Base-by-base conservation (phyloP, 257 asterid species). In the Plantago major region DNA sequence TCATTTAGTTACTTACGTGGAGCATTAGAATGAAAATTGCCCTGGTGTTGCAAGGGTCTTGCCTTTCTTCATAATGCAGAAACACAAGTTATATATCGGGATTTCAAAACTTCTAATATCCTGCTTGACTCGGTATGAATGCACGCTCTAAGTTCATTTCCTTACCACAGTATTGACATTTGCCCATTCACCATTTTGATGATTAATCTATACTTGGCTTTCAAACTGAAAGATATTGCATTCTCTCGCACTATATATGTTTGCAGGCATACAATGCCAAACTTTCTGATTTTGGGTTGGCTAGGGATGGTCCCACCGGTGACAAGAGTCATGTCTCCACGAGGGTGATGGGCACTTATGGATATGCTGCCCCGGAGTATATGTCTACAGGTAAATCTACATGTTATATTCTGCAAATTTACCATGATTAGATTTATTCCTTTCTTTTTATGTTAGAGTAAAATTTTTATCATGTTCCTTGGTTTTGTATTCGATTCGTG, bases 41-140 rank as follows among this genome's bases (percentile, higher is more conserved):
- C 49, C 87, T 80, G 13, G 83, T 60, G 94, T 90, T 63, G 94
- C 94, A 43, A 70, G 77, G 95, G 90, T 10, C 94, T 87, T 33
- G 94, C 88, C 7, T 84, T 84, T 79, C 95, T 87, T 68, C 95
- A 87, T 50, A 69, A 72, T 53, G 83, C 74, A 19, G 88, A 82
- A 74, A 74, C 86, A 8, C 67, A 82, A 77, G 95, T 82, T 22
- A 80, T 84, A 48, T 87, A 87, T 65, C 82, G 90, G 42, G 90
- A 87, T 75, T 87, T 87, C 88, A 87, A 82, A 82, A 79, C 94
- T 38, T 80, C 95, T 7, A 87, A 84, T 67, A 87, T 87, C 63
- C 78, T 87, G 65, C 87, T 87, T 17, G 95, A 87, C 60, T 71
- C 89, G 28, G 94, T 87, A 76, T 56, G 78, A 67, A 58, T 58